These are phyloP conservation scores for Cicer arietinum DNA, from an alignment of 306 rosid species.

Conservation along the genomic window DNA sequence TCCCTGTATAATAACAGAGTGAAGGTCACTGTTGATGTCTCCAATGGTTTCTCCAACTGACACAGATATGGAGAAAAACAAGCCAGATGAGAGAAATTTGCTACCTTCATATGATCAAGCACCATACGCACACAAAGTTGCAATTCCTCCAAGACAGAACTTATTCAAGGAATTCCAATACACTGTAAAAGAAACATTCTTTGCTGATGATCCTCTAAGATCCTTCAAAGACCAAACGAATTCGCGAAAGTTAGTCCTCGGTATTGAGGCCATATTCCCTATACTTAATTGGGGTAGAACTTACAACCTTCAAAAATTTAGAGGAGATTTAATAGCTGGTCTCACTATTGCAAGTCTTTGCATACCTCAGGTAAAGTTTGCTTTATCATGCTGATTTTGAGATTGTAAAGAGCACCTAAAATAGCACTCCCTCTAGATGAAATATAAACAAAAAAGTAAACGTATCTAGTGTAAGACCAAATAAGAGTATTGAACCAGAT, in stretches of 20 bases:
- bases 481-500: no score
- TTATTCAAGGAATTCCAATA: conserved; percentile 72
- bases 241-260: conserved; percentile 68
- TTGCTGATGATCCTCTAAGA: conserved; percentile 87
- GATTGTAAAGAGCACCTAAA: background rate
- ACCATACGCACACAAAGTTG: conserved; percentile 67
- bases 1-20: conserved; percentile 44
- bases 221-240: conserved; percentile 78
- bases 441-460: no score
- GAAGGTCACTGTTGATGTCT: conserved; percentile 47
- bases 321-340: conserved; percentile 87
- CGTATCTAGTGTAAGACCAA: no score
- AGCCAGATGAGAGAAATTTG: conserved; percentile 48
- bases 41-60: conserved; percentile 55
- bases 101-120: conserved; percentile 50
- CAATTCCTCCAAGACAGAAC: conserved; percentile 81
- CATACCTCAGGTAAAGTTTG: conserved; percentile 84
- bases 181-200: conserved; percentile 79
- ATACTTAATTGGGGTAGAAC: conserved; percentile 76
- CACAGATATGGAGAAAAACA: conserved; percentile 51
- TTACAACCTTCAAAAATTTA: conserved; percentile 69
- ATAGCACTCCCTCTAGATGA: background rate
- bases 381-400: conserved; percentile 30
- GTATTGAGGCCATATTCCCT: conserved; percentile 81
- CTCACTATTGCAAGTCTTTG: conserved; percentile 97